Evolutionary conservation across 73 alveolate species (phyloP).

Genomic region (Diophrys sp.): DNA sequence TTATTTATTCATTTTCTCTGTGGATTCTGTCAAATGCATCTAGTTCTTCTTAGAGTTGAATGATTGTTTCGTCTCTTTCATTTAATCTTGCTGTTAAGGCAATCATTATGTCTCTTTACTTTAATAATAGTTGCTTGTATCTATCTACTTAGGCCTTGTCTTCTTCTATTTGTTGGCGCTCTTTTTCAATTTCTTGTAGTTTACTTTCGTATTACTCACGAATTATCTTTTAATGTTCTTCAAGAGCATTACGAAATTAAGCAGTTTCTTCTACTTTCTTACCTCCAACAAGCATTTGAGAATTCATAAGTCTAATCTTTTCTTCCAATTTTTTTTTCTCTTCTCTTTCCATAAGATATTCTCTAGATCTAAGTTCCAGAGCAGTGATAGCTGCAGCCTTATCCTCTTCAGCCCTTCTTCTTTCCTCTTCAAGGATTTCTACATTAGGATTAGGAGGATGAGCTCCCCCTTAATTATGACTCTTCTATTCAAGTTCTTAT

Average conservation of each 20-base stretch:
- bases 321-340: constrained; percentile 93
- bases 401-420: constrained; percentile 92
- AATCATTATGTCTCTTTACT: constrained; percentile 98
- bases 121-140: constrained; percentile 94
- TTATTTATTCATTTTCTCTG: constrained; percentile 71
- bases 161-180: constrained; percentile 87
- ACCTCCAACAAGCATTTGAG: constrained; percentile 95
- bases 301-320: constrained; percentile 90
- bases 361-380: constrained; percentile 89
- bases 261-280: constrained; percentile 96
- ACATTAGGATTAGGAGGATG: constrained; percentile 43
- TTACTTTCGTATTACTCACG: constrained; percentile 80
- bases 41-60: constrained; percentile 91
- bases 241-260: constrained; percentile 88
- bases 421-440: constrained; percentile 81
- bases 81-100: constrained; percentile 97
- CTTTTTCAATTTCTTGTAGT: constrained; percentile 92
- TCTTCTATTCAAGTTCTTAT: constrained; percentile 86
- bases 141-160: constrained; percentile 95
- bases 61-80: constrained; percentile 98
- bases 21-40: constrained; percentile 91
- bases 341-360: constrained; percentile 89
- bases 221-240: constrained; percentile 74
- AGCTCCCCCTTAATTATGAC: constrained; percentile 54
- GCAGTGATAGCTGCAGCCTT: constrained; percentile 94